A percentile compares a stretch with the other conserved stretches of the same genome.
These are phyloP conservation scores for Tetracladium setigerum DNA, from an alignment of 495 filamentous ascomycete species.

Conservation along the genomic window DNA sequence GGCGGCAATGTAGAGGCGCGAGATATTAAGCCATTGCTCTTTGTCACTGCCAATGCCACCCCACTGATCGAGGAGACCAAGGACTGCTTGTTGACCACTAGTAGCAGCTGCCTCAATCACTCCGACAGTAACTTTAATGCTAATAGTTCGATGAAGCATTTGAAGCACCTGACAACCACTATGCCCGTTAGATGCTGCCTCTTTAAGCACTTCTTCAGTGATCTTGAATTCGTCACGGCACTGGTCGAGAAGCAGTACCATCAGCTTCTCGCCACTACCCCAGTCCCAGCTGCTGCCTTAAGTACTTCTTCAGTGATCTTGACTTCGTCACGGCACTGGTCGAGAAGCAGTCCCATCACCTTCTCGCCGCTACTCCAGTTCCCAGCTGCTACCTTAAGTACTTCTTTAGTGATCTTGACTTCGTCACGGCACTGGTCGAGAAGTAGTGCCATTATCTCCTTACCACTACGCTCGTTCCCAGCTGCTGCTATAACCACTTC, in stretches of 20 bases:
- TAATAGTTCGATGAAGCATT: slow-evolving; percentile 5
- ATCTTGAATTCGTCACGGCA: slow-evolving; percentile 4
- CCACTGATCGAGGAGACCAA: not conserved
- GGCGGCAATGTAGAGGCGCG: not conserved
- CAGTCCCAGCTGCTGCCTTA: slow-evolving; percentile 1
- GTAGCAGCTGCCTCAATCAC: not conserved
- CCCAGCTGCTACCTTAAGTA: slow-evolving; percentile 10
- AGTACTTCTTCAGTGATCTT: slow-evolving; percentile 12
- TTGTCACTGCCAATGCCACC: not conserved
- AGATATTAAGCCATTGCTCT: not conserved
- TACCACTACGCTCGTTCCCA: slow-evolving; percentile 1
- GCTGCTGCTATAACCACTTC: slow-evolving; percentile 11
- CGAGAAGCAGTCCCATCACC: slow-evolving; percentile 15
- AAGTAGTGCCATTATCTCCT: slow-evolving; percentile 16
- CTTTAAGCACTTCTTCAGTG: slow-evolving; percentile 11
- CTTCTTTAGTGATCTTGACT: slow-evolving; percentile 13
- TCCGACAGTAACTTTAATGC: not conserved
- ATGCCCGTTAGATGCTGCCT: not conserved
- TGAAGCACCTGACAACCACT: slow-evolving; percentile 9
- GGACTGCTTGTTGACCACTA: not conserved
- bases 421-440: slow-evolving; percentile 11
- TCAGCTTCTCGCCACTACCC: slow-evolving; percentile 1
- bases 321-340: slow-evolving; percentile 11
- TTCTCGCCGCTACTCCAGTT: slow-evolving; percentile 7
- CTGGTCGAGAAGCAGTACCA: slow-evolving; percentile 9